A percentile compares a stretch with the other conserved stretches of the same genome.
Evolutionary conservation across 768 basidiomycete species (phyloP).

Genomic region (Lactarius hatsudake): DNA sequence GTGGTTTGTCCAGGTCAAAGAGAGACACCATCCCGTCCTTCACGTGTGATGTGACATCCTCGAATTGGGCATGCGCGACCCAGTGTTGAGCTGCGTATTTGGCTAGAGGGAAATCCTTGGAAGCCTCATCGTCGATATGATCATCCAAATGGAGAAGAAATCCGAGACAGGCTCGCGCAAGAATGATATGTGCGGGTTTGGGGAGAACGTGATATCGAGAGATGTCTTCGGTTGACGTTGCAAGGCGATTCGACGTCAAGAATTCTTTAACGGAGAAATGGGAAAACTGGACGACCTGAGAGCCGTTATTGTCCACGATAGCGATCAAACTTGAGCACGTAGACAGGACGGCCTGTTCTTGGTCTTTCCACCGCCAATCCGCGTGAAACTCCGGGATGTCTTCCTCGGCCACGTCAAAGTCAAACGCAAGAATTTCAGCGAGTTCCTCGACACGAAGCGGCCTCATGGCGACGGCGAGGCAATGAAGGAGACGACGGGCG

Average conservation of each 20-base stretch:
- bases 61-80: too few species aligned
- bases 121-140: neutral
- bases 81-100: neutral
- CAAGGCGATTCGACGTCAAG: slow-evolving; percentile 3
- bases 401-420: neutral
- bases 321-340: neutral
- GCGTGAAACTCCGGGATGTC: neutral
- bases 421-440: slow-evolving; percentile 1
- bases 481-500: slow-evolving; percentile 5
- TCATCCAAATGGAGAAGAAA: neutral
- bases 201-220: neutral
- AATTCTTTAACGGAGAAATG: slow-evolving; percentile 6
- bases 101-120: neutral
- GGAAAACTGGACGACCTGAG: neutral
- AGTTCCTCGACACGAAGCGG: slow-evolving; percentile 1
- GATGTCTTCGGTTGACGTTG: neutral
- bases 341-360: neutral
- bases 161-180: slow-evolving; percentile 1
- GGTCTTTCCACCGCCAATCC: slow-evolving; percentile 3
- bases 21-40: neutral
- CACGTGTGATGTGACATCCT: neutral
- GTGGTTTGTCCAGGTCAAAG: neutral
- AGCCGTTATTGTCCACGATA: neutral
- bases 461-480: neutral
- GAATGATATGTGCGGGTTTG: neutral